Evolutionary conservation across 192 early-diverging fungal species (phyloP).

Genomic region (Podila clonocystis): DNA sequence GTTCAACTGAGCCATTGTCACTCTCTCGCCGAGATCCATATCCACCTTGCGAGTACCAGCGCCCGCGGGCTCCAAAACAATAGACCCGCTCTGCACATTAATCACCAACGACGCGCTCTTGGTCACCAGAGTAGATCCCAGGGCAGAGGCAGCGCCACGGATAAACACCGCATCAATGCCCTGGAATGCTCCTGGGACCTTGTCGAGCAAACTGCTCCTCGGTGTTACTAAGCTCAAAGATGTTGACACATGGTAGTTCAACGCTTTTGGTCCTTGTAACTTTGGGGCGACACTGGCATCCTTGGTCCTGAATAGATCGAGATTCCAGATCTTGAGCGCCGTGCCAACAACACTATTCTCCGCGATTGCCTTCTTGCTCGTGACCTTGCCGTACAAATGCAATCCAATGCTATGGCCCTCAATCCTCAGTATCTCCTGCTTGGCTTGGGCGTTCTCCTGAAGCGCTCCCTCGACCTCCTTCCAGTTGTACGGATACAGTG

Average conservation of each 20-base stretch:
- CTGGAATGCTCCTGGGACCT: slow-evolving; percentile 55
- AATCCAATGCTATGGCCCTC: slow-evolving; percentile 56
- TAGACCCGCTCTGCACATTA: slow-evolving; percentile 10
- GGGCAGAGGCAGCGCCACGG: slow-evolving; percentile 38
- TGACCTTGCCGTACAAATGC: slow-evolving; percentile 68
- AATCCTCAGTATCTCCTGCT: slow-evolving; percentile 50
- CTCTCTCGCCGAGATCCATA: slow-evolving; percentile 32
- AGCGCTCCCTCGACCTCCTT: slow-evolving; percentile 55
- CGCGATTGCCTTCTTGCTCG: slow-evolving; percentile 58
- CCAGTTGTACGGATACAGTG: slow-evolving; percentile 62
- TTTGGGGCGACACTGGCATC: slow-evolving; percentile 4
- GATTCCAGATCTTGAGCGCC: slow-evolving; percentile 56
- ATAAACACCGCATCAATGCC: slow-evolving; percentile 62
- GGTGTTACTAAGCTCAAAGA: slow-evolving; percentile 7
- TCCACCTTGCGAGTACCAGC: slow-evolving; percentile 24
- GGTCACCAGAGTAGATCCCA: slow-evolving; percentile 2
- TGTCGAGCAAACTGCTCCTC: slow-evolving; percentile 13
- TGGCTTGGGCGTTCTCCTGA: slow-evolving; percentile 41
- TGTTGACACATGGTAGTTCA: slow-evolving; percentile 4
- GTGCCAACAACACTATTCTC: slow-evolving; percentile 58
- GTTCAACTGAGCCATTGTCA: slow-evolving; percentile 48
- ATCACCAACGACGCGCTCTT: slow-evolving; percentile 24
- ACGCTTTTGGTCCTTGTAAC: slow-evolving; percentile 27
- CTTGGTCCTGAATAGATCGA: slow-evolving; percentile 45
- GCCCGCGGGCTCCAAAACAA: slow-evolving; percentile 11